These are phyloP conservation scores for Pythium insidiosum DNA, from an alignment of 352 stramenopile species.

Conservation along the genomic window DNA sequence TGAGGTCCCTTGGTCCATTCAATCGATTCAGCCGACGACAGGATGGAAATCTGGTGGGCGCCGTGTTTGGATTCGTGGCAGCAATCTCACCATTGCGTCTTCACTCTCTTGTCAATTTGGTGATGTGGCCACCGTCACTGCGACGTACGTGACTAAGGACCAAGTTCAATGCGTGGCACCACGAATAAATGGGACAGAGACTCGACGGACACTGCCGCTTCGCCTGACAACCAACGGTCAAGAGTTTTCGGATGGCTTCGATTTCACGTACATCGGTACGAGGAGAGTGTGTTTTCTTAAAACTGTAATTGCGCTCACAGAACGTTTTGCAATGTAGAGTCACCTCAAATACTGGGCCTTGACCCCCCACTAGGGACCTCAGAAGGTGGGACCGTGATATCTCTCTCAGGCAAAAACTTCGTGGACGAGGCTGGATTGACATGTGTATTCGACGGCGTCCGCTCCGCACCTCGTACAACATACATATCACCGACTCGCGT, in stretches of 20 bases:
- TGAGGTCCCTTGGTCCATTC: constrained; percentile 26
- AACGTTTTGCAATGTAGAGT: too few relatives aligned
- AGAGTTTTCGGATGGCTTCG: constrained; percentile 30
- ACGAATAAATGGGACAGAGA: neutral
- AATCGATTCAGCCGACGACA: constrained; percentile 11
- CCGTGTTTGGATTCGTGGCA: constrained; percentile 21
- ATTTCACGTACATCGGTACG: constrained; percentile 46
- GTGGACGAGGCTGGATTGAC: constrained; percentile 15
- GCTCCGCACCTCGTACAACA: too few relatives aligned
- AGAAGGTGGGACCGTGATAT: too few relatives aligned
- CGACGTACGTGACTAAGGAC: neutral
- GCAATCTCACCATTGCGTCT: constrained; percentile 4
- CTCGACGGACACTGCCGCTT: constrained; percentile 22
- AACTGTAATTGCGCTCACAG: too few relatives aligned
- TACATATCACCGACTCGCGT: too few relatives aligned
- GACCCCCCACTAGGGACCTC: too few relatives aligned
- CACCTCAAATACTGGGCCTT: too few relatives aligned
- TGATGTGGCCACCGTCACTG: neutral
- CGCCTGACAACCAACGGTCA: constrained; percentile 46
- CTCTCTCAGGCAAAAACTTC: constrained; percentile 18
- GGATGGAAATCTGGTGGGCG: constrained; percentile 28
- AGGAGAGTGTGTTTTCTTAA: neutral
- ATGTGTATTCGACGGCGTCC: constrained; percentile 31
- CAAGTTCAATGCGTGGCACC: neutral
- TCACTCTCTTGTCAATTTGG: constrained; percentile 16